These are phyloP conservation scores for Pilobolus umbonatus DNA, from an alignment of 192 early-diverging fungal species.

Conservation along the genomic window DNA sequence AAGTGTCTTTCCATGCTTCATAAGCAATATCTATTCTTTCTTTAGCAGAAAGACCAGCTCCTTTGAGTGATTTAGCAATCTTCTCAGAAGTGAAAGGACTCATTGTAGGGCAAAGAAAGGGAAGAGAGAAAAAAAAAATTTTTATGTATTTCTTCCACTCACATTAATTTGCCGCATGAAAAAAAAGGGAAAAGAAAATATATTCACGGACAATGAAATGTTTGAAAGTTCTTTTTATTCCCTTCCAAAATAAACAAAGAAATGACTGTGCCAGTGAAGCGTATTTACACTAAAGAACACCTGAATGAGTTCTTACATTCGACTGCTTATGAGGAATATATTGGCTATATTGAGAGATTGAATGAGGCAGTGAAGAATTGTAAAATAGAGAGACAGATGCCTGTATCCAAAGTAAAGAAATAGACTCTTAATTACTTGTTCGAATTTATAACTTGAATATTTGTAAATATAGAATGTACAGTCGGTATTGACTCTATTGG, in stretches of 20 bases:
- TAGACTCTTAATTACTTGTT: neutral
- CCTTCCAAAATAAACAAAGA: no score
- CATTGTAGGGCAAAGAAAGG: no score
- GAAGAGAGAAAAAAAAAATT: no score
- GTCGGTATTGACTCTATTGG: slow-evolving; percentile 62
- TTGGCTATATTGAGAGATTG: slow-evolving; percentile 67
- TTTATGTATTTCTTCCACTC: no score
- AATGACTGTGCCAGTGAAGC: slow-evolving; percentile 42
- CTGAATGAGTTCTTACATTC: slow-evolving; percentile 71
- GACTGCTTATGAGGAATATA: slow-evolving; percentile 52
- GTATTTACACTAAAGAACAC: slow-evolving; percentile 85
- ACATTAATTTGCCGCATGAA: no score
- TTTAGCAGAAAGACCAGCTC: slow-evolving; percentile 22
- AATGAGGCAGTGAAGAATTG: slow-evolving; percentile 71
- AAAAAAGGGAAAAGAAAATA: no score
- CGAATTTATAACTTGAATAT: neutral
- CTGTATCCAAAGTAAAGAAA: slow-evolving; percentile 46
- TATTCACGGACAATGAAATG: no score
- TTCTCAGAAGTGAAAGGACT: slow-evolving; percentile 22
- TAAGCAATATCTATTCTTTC: slow-evolving; percentile 22
- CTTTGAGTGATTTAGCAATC: slow-evolving; percentile 34
- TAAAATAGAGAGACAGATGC: slow-evolving; percentile 47
- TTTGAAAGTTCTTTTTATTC: no score
- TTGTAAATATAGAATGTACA: slow-evolving; percentile 36
- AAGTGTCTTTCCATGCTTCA: slow-evolving; percentile 19